Evolutionary conservation across 306 rosid species (phyloP).

Genomic region (Acacia melanoxylon): DNA sequence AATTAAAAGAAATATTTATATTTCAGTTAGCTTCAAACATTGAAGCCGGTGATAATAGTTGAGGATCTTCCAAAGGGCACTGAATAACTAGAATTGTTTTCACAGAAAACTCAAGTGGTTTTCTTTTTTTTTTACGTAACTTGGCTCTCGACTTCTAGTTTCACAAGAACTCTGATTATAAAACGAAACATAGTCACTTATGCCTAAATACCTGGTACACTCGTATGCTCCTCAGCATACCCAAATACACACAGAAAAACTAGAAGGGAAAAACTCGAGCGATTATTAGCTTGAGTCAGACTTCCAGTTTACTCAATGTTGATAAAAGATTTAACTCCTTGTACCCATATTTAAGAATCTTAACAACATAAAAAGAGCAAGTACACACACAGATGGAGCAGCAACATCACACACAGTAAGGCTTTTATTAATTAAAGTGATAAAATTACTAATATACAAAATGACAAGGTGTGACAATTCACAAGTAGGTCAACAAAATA

Average conservation of each 20-base stretch:
- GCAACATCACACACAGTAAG: background rate
- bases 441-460: background rate
- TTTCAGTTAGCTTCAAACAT: constrained; percentile 22
- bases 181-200: background rate
- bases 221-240: background rate
- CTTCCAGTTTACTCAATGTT: background rate
- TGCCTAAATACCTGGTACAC: background rate
- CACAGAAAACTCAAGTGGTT: background rate
- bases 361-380: background rate
- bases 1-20: constrained; percentile 9
- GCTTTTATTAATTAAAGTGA: background rate
- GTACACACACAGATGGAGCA: background rate
- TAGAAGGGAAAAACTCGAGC: background rate
- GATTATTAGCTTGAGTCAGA: background rate
- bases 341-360: background rate
- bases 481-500: background rate
- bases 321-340: background rate
- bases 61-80: background rate
- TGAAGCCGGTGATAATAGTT: background rate
- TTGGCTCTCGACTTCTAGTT: background rate
- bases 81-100: background rate
- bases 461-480: background rate
- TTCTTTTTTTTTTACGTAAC: background rate
- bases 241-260: background rate
- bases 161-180: background rate